Evolutionary conservation across 768 basidiomycete genomes (phyloP), one percentile per base, ranked within the genome.

Genomic region (Trametes maxima): DNA sequence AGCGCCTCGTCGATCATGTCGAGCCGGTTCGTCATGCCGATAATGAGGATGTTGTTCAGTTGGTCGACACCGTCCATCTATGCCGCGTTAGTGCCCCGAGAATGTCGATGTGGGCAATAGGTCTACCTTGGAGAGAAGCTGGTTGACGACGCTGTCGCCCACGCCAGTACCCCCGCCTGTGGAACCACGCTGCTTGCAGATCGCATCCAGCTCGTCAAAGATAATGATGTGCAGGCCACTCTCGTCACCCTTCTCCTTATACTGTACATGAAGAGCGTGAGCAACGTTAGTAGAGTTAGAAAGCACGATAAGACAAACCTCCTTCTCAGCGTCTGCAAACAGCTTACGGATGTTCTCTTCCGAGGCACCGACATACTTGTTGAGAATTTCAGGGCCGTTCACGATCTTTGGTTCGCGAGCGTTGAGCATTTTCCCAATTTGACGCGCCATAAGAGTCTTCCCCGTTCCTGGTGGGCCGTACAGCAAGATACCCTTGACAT

Each of bases 1-100:
- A 98, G 83, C 8, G 96, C 97, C 72, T 99, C 97, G 69, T 99
- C 97, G 68, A 99, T 98, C 95, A 99, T 94, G 80, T 99, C 97
- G 44, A 86, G 77, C 62, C 97, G 89, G 75, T 99, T 98, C 47
- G 96, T 99, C 97, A 99, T 99, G 68, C 97, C 97, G 67, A 99
- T 99, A 67, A 99, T 90, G 68, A 99, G 89, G 63, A 99, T 96
- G 76, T 99, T 99, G 80, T 99, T 98, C 35, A 99, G 80, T 77
- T 94, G 91, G 72, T 99, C 97, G 12, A 99, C 96, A 79, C 97
- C 97, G 67, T 99, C 97, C 95, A 99, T 96, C 94, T 97, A 39
- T 19, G 40, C 14, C 33, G 8, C 2, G 17, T 55, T 14, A 51
- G 54, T 22, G 16, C n/a, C 12, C 11, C 2, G 16, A 5, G 3